A percentile compares a stretch with the other conserved stretches of the same genome.
These are phyloP conservation scores for Rugosomyces carneus DNA, from an alignment of 1,284 basidiomycete genomes.

Conservation along the genomic window DNA sequence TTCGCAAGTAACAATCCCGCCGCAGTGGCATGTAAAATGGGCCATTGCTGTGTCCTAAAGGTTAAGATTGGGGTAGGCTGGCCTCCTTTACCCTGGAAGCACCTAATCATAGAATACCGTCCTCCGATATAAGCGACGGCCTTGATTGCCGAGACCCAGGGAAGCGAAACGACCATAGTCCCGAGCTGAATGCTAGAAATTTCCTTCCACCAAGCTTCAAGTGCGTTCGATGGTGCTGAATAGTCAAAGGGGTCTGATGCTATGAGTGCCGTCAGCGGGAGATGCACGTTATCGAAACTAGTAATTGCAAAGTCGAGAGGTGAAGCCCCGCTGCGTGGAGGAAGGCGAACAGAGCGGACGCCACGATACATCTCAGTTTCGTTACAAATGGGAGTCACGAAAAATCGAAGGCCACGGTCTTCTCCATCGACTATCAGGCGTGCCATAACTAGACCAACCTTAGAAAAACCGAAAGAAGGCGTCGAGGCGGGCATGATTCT, in stretches of 20 bases:
- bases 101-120: conserved; percentile 44
- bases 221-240: conserved; percentile 28
- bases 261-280: conserved; percentile 39
- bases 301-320: conserved; percentile 46
- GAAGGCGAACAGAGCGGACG: conserved; percentile 36
- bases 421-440: conserved; percentile 43
- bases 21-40: conserved; percentile 40
- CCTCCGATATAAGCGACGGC: conserved; percentile 42
- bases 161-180: conserved; percentile 38
- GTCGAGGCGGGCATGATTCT: conserved; percentile 58
- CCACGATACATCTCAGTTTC: conserved; percentile 44
- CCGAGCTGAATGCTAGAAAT: conserved; percentile 47
- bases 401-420: conserved; percentile 45
- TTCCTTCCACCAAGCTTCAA: conserved; percentile 45
- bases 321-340: conserved; percentile 37
- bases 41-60: conserved; percentile 52
- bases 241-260: conserved; percentile 35
- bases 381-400: conserved; percentile 45
- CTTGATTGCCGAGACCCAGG: conserved; percentile 42
- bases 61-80: conserved; percentile 40
- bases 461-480: conserved; percentile 43
- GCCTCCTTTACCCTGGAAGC: conserved; percentile 34
- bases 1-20: conserved; percentile 31
- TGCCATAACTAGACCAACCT: conserved; percentile 51
- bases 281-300: conserved; percentile 38